Evolutionary conservation across 1,284 basidiomycete genomes (phyloP).

Genomic region (Melanopsichium pennsylvanicum): DNA sequence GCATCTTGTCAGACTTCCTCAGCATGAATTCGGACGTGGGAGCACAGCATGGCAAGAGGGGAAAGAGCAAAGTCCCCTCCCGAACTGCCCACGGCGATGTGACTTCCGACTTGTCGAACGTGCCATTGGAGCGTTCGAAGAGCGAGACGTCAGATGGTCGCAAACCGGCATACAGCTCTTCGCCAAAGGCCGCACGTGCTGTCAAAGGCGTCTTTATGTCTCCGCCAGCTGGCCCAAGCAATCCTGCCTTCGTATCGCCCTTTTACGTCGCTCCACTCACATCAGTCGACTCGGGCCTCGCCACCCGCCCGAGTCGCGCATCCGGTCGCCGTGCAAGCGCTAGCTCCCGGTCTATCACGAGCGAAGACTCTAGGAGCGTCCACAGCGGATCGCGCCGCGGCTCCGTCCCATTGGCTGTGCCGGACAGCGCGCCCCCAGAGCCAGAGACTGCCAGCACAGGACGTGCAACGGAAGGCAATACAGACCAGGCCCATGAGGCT

Average conservation of each 20-base stretch:
- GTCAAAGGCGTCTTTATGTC: conserved; percentile 35
- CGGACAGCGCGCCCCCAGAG: background rate
- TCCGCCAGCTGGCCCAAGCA: conserved; percentile 32
- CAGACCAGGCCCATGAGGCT: conserved; percentile 7
- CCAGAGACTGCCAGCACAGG: background rate
- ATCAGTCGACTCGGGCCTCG: conserved; percentile 33
- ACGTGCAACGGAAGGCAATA: background rate
- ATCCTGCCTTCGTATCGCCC: conserved; percentile 39
- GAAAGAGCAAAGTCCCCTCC: conserved; percentile 3
- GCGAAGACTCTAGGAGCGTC: conserved; percentile 34
- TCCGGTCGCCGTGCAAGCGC: conserved; percentile 31
- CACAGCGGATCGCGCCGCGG: conserved; percentile 23
- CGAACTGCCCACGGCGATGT: conserved; percentile 1
- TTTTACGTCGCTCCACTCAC: conserved; percentile 44
- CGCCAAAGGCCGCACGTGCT: conserved; percentile 24
- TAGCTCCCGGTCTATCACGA: conserved; percentile 29
- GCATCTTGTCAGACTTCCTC: conserved; percentile 40
- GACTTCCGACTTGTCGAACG: background rate
- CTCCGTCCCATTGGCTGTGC: conserved; percentile 17
- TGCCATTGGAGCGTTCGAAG: conserved; percentile 11
- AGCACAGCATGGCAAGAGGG: conserved; percentile 7
- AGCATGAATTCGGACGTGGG: conserved; percentile 20
- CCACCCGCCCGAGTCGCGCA: conserved; percentile 10
- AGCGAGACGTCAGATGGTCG: conserved; percentile 25
- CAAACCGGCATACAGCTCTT: conserved; percentile 25